Evolutionary conservation across 495 filamentous ascomycete genomes (phyloP), one percentile per base, ranked within the genome.

Genomic region (Collariella sp.): DNA sequence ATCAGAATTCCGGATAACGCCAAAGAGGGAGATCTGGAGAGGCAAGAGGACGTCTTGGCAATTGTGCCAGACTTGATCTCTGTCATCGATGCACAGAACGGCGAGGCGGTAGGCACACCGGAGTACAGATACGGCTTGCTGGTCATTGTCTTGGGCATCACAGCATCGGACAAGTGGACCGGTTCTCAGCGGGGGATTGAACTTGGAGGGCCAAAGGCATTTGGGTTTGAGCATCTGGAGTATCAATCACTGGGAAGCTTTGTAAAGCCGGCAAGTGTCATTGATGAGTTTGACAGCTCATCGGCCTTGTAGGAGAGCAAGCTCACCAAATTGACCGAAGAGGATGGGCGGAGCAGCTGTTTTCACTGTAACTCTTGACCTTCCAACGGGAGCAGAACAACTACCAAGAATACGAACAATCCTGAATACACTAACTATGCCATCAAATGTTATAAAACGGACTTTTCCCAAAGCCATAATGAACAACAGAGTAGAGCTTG

Each of bases 1-100:
- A 72, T 73, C 41, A 52, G 69, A 68, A 56, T 70, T 43, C 43
- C 63, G 7, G 40, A 40, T 16, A 46, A 41, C 9, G 24, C 19
- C 5, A 20, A 18, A 15, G 34, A 19, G 0, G 31, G 33, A 0
- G 57, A 59, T 20, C 26, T 56, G 3, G 67, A 72, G 49, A 64
- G 56, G 43, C 70, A 70, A 29, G 71, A 76, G 40, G 70, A 73
- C 9, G 26, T 44, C 1, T 45, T 85, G 10, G 80, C 81, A 0
- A 72, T 78, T 2, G 80, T 82, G 13, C 81, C 83, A 0, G 83
- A 85, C 57, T 63, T 86, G 1, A 81, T 86, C 53, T 67, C 73
- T 7, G 73, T 84, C 9, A 72, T 86, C 23, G 81, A 86, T 52
- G 72, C 76, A 7, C 75, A 77, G 50, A 82, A 77, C 29, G 82